Percentiles rank a stretch among this genome's conserved stretches.
Conservation (phyloP, 495 filamentous ascomycete genomes). For the Penicillium parvum region DNA sequence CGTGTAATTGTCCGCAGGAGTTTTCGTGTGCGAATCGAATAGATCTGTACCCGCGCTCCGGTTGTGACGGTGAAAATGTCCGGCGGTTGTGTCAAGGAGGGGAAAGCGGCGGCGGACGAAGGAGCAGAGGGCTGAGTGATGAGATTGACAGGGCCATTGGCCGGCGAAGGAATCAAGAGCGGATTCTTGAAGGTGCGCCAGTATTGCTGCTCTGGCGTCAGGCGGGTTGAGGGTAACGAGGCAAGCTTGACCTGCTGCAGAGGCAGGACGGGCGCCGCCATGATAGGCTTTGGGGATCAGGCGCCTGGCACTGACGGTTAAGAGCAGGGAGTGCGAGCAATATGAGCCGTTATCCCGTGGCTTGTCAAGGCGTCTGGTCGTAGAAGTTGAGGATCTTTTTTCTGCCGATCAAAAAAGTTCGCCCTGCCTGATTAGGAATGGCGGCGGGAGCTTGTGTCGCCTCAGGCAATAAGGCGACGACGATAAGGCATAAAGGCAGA, state of each 20-base stretch:
- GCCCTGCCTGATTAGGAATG: conserved; percentile 20
- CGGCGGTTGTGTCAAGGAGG: conserved; percentile 43
- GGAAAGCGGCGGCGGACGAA: conserved; percentile 42
- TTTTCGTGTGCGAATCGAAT: conserved; percentile 82
- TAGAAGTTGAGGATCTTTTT: conserved; percentile 28
- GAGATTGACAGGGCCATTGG: conserved; percentile 78
- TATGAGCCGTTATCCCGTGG: conserved; percentile 6
- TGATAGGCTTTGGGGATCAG: conserved; percentile 33
- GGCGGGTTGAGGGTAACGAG: conserved; percentile 41
- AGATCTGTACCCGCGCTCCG: conserved; percentile 87
- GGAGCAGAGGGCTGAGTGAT: conserved; percentile 71
- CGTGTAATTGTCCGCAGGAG: conserved; percentile 86
- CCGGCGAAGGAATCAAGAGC: conserved; percentile 77
- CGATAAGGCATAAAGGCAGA: conserved; percentile 2
- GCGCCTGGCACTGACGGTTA: not conserved
- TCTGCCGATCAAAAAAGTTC: conserved; percentile 33
- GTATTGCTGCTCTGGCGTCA: conserved; percentile 87
- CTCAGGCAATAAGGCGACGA: conserved; percentile 8
- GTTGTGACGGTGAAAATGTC: conserved; percentile 92
- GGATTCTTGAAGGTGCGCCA: conserved; percentile 91
- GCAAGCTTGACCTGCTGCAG: conserved; percentile 81
- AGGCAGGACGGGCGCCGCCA: conserved; percentile 85
- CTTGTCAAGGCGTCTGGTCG: conserved; percentile 11
- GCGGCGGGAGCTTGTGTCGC: conserved; percentile 15
- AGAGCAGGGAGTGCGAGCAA: not conserved